These are phyloP conservation scores for Neospora caninum DNA, from an alignment of 169 alveolate species.

Conservation along the genomic window DNA sequence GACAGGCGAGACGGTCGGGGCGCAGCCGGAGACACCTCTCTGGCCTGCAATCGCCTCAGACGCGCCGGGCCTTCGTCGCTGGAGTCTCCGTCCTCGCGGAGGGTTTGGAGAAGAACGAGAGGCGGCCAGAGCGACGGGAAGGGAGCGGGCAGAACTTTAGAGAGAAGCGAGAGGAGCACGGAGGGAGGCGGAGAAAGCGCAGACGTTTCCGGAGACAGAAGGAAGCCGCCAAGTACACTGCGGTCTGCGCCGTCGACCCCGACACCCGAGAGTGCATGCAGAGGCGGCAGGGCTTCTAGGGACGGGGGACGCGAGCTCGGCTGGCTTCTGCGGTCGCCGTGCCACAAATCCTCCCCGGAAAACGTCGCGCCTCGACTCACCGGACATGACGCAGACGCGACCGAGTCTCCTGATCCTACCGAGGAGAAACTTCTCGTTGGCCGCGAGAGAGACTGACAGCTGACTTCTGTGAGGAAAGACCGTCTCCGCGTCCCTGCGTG, in stretches of 20 bases:
- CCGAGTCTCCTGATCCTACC: neutral
- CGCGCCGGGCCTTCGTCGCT: neutral
- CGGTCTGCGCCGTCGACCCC: neutral
- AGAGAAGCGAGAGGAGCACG: neutral
- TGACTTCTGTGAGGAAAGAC: neutral
- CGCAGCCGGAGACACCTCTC: too few relatives aligned
- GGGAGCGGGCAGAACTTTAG: neutral
- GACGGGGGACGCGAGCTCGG: neutral
- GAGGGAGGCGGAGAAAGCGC: neutral
- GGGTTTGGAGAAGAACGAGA: neutral
- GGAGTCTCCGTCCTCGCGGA: neutral
- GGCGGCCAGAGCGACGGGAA: constrained; percentile 19
- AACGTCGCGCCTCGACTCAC: neutral
- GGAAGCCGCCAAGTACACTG: neutral
- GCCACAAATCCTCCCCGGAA: neutral
- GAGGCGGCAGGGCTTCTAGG: neutral
- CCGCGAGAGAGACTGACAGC: neutral
- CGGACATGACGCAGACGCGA: neutral
- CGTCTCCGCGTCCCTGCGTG: neutral
- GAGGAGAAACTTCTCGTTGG: neutral
- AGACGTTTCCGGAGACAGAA: neutral
- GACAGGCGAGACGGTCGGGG: neutral
- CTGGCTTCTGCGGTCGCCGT: neutral
- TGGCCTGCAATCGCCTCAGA: too few relatives aligned
- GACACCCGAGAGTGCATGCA: neutral